Evolutionary conservation across 768 basidiomycete genomes (phyloP), one percentile per base, ranked within the genome.

Genomic region (Suillus lakei): DNA sequence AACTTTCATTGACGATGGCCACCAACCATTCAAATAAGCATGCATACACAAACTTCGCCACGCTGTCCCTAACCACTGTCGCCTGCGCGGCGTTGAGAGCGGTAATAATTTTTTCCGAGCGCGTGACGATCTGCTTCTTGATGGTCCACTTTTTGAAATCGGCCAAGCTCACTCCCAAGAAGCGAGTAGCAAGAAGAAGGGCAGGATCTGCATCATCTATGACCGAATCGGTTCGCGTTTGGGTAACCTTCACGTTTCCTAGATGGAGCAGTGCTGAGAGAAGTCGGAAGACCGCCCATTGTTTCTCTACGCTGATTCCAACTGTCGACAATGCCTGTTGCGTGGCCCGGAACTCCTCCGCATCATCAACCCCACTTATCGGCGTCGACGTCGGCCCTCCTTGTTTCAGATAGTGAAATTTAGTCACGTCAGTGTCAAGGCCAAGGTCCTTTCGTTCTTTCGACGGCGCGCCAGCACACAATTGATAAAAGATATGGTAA

Each of bases 71-170:
- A 62, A 99, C 98, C 63, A 96, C 94, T 16, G 88, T 92, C 18
- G 98, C 96, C 77, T 98, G 96, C 4, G 92, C 85, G 15, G 88
- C 90, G 78, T 87, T 96, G 68, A 99, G 82, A 61, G 88, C 79
- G 0, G 95, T 95, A 28, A 97, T 86, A 65, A 99, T 99, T 85
- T 97, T 99, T 81, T 99, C 98, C 18, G 89, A 88, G 51, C 98
- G 88, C 2, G 98, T 98, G 30, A 88, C 88, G 67, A 99, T 92
- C 79, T 99, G 98, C 79, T 96, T 99, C 85, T 99, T 99, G 80
- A 98, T 79, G 1, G 93, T 96, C 98, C 98, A 99, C 77, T 93
- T 98, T 83, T 94, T 98, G 86, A 99, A 99, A 66, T 99, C 98
- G 21, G 88, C 85, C 36, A 92, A 81, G 61, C 92, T 90, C 63